phyloP scores from a whole-genome alignment of 2,329 filamentous ascomycete genomes.

The Esteya vermicola region DNA sequence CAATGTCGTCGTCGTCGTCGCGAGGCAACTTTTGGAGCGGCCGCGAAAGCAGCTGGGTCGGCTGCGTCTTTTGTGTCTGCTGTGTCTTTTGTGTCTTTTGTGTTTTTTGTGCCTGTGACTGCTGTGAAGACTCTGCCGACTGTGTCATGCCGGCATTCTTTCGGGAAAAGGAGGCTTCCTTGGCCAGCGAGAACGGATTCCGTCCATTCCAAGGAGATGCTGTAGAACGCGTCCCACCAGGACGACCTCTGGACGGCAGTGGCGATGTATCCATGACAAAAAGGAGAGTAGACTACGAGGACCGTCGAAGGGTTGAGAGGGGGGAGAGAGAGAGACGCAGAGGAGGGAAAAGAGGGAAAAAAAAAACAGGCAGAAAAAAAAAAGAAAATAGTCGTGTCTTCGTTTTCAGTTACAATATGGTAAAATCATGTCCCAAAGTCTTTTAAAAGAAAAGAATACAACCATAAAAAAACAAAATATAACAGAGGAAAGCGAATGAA shows the following conservation, averaged over 20 bases:
- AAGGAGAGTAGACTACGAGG: too few relatives aligned
- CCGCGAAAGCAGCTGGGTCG: too few relatives aligned
- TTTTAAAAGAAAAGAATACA: too few relatives aligned
- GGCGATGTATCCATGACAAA: conserved; percentile 8
- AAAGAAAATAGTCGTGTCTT: neutral
- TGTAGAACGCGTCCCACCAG: neutral
- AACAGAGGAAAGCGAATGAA: neutral
- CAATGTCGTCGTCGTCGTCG: conserved; percentile 13
- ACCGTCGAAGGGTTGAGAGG: neutral
- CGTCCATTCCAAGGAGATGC: conserved; percentile 1
- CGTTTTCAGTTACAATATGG: too few relatives aligned
- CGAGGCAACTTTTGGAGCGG: neutral
- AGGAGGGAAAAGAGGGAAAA: neutral
- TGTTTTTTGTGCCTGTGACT: too few relatives aligned
- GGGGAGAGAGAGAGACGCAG: neutral
- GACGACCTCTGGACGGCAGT: conserved; percentile 6
- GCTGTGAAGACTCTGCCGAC: too few relatives aligned
- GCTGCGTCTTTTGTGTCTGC: neutral
- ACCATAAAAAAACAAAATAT: neutral
- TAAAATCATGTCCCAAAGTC: too few relatives aligned
- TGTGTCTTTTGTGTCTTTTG: too few relatives aligned
- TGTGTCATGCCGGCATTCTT: too few relatives aligned
- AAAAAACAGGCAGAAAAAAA: neutral
- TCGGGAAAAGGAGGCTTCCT: conserved; percentile 1
- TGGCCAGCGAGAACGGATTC: conserved; percentile 8